A percentile compares a stretch with the other conserved stretches of the same genome.
These are phyloP conservation scores for Moricandia arvensis DNA, from an alignment of 345 rosid genomes.

Conservation along the genomic window DNA sequence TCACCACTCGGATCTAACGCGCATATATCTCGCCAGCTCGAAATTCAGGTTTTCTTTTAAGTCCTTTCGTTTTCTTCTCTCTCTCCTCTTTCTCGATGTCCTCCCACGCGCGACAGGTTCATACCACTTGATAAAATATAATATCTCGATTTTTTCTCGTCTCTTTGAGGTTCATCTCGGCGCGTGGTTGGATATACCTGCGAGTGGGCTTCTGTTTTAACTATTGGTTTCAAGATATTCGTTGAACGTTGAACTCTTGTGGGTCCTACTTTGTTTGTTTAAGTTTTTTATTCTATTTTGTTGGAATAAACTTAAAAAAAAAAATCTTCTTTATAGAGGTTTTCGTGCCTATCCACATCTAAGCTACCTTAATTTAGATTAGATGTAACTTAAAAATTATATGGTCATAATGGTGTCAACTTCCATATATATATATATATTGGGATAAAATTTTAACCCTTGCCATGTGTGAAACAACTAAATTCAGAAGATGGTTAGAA, in stretches of 20 bases:
- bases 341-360: conserved; percentile 31
- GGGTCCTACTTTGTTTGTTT: conserved; percentile 5
- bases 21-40: conserved; percentile 24
- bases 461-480: neutral
- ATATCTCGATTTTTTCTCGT: conserved; percentile 16
- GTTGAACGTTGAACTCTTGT: conserved; percentile 22
- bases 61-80: conserved; percentile 21
- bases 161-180: neutral
- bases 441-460: neutral
- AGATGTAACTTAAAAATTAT: neutral
- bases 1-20: neutral
- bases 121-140: conserved; percentile 12
- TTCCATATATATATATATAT: neutral
- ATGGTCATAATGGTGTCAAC: conserved; percentile 7
- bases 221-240: conserved; percentile 14
- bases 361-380: neutral
- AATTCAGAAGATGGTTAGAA: neutral
- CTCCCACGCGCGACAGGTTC: conserved; percentile 37
- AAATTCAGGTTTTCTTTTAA: conserved; percentile 2
- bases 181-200: conserved; percentile 1
- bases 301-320: neutral
- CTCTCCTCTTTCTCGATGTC: conserved; percentile 15
- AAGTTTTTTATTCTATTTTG: neutral
- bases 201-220: conserved; percentile 1
- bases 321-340: neutral